A percentile compares a stretch with the other conserved stretches of the same genome.
These are phyloP conservation scores for Rhodotorula kratochvilovae DNA, from an alignment of 768 basidiomycete genomes.

Conservation along the genomic window DNA sequence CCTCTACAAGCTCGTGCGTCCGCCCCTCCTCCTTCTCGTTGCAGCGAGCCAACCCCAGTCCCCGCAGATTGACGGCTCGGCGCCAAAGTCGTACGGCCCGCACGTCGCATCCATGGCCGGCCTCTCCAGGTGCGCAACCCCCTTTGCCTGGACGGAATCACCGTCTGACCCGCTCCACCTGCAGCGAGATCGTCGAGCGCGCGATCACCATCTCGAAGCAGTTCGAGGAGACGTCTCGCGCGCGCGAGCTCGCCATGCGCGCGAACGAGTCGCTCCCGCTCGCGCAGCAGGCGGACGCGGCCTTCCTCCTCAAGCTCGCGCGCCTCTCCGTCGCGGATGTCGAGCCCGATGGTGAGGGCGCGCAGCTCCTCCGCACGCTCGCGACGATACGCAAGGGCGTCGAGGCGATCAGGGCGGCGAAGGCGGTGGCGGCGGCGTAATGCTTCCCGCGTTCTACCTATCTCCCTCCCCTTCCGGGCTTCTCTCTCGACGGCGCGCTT, in stretches of 20 bases:
- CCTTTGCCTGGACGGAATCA: neutral
- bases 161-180: neutral
- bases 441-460: neutral
- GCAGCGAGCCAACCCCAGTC: constrained; percentile 2
- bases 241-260: constrained; percentile 53
- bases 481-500: neutral
- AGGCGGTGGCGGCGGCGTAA: neutral
- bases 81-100: constrained; percentile 82
- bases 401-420: constrained; percentile 2
- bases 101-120: constrained; percentile 94
- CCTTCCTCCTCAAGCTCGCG: constrained; percentile 57
- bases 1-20: constrained; percentile 78
- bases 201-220: constrained; percentile 82
- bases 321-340: constrained; percentile 29
- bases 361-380: constrained; percentile 28
- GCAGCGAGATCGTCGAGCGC: constrained; percentile 69
- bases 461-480: neutral
- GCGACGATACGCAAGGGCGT: constrained; percentile 13
- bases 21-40: neutral
- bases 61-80: constrained; percentile 59
- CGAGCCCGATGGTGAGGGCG: neutral
- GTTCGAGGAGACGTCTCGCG: constrained; percentile 74
- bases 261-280: constrained; percentile 65
- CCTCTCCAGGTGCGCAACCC: constrained; percentile 52
- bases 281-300: constrained; percentile 82